phyloP scores from a whole-genome alignment of 371 early-diverging fungal genomes.

The Spiromyces aspiralis region DNA sequence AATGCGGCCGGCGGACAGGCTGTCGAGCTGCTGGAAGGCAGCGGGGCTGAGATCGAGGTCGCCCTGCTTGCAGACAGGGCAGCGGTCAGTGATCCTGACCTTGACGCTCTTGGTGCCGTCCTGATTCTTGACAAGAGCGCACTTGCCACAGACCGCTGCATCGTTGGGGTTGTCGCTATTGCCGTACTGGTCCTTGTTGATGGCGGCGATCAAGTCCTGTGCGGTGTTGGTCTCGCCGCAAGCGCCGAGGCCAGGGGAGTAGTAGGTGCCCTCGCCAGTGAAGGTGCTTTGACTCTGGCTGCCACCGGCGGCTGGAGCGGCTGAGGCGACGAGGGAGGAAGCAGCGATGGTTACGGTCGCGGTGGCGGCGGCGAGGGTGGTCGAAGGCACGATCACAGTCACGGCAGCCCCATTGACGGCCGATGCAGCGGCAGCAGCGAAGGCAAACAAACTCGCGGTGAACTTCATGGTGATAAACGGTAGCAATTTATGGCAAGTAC shows the following conservation, averaged over 20 bases:
- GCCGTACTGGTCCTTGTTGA: conserved; percentile 5
- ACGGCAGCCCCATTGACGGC: not conserved
- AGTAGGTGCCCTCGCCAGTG: conserved; percentile 9
- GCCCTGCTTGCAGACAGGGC: conserved; percentile 28
- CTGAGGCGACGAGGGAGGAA: conserved; percentile 1
- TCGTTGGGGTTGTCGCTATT: conserved; percentile 7
- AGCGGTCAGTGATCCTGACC: conserved; percentile 34
- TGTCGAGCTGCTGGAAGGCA: conserved; percentile 30
- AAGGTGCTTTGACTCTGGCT: too few species aligned
- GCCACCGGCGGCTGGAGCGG: too few species aligned
- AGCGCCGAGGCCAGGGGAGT: conserved; percentile 8
- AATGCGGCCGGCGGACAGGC: conserved; percentile 24
- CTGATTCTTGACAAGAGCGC: conserved; percentile 4
- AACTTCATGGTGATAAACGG: too few species aligned
- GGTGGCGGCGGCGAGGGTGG: not conserved
- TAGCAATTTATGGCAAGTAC: too few species aligned
- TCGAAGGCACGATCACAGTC: not conserved
- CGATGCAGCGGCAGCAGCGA: not conserved
- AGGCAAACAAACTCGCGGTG: not conserved
- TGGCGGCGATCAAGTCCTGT: conserved; percentile 7
- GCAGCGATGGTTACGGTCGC: conserved; percentile 1
- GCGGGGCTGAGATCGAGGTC: conserved; percentile 32
- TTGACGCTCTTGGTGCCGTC: conserved; percentile 15
- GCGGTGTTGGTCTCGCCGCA: conserved; percentile 7
- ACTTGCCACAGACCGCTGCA: conserved; percentile 29